Base-by-base conservation (phyloP, 2,329 filamentous ascomycete genomes). In the Pleomassaria siparia region DNA sequence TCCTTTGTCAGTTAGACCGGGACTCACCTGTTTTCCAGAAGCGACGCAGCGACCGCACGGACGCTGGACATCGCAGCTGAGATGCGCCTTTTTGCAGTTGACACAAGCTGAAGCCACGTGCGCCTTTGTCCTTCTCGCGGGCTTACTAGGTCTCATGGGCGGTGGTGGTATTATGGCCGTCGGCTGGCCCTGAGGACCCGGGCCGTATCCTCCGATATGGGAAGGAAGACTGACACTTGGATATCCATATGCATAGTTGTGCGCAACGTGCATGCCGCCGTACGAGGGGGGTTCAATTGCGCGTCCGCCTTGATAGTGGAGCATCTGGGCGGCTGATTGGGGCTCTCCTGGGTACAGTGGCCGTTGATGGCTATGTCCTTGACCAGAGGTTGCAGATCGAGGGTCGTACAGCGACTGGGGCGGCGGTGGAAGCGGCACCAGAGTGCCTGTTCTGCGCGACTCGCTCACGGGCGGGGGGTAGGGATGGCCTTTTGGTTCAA, bases 51-150 rank as follows among this genome's bases (percentile, higher is more conserved):
- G 81, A 22, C 86, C 85, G 65, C 89, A 94, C 22, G 89, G 89
- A 47, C 89, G 80, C 69, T 89, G 86, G 42, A 87, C 72, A 63
- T 81, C 78, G 59, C 78, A 81, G 53, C 77, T 79, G 54, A 94
- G 79, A 80, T 94, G 89, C 29, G 89, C 89, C 69, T 84, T 85
- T 68, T 92, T 92, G 74, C 89, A 94, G 50, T 90, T 89, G 57
- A 92, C 85, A 67, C 89, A 94, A 21, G 89, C 89, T 28, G 88
- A 91, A 42, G 88, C 87, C 44, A 92, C 89, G 74, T 94, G 89
- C 12, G 87, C 87, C 66, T 90, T 90, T 5, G 86, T 85, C 67
- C 71, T 64, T 44, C 71, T 63, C 18, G 69, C 69, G 46, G 64
- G 63, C 49, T 69, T 72, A 32, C 52, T 60, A 18, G 61, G 55